phyloP scores from a whole-genome alignment of 78 protist genomes.

The Dictyostelium capitatum region DNA sequence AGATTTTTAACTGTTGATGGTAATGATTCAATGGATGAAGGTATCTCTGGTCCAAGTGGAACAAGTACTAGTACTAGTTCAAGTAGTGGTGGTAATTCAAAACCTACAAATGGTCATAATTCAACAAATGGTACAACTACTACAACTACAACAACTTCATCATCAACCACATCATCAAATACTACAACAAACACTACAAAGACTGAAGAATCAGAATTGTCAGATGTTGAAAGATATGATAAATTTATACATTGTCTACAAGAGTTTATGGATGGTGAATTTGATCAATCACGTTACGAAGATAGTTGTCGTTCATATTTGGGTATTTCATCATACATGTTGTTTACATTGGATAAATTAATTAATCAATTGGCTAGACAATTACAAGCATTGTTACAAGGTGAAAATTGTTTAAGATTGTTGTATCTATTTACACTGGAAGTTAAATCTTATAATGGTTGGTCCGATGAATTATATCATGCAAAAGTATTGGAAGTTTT shows the following conservation, averaged over 20 bases:
- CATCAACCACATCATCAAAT: background rate
- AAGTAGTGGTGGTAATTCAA: background rate
- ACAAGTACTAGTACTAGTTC: background rate
- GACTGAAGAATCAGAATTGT: slow-evolving; percentile 47
- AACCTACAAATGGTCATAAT: background rate
- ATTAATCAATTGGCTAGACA: slow-evolving; percentile 58
- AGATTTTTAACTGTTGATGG: slow-evolving; percentile 47
- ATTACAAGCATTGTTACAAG: slow-evolving; percentile 69
- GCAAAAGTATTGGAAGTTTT: slow-evolving; percentile 54
- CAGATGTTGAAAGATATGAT: slow-evolving; percentile 55
- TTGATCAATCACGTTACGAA: slow-evolving; percentile 62
- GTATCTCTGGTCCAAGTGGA: background rate
- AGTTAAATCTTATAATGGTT: slow-evolving; percentile 38
- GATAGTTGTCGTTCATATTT: slow-evolving; percentile 78
- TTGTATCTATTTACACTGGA: slow-evolving; percentile 58
- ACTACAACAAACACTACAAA: background rate
- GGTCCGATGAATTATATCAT: slow-evolving; percentile 61
- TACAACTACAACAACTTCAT: background rate
- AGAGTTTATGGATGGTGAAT: slow-evolving; percentile 54
- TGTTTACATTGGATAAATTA: slow-evolving; percentile 70
- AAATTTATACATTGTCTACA: slow-evolving; percentile 51
- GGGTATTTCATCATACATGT: slow-evolving; percentile 57
- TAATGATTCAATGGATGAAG: slow-evolving; percentile 46
- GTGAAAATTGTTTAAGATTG: slow-evolving; percentile 75
- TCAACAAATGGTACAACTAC: background rate